phyloP scores from a whole-genome alignment of 441 rosid species.

The Gossypium laxum region DNA sequence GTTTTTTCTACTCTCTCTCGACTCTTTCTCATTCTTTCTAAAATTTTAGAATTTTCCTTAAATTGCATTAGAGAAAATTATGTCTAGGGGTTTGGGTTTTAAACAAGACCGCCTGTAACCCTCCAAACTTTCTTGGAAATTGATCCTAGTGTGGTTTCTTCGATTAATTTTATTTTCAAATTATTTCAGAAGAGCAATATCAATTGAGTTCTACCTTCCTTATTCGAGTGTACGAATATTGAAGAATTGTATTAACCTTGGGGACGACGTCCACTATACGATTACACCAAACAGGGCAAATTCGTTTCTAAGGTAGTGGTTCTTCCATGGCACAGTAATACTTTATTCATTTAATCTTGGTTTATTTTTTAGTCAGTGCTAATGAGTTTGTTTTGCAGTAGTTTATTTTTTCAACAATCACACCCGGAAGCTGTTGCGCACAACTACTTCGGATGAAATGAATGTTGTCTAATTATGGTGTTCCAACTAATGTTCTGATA shows the following conservation, averaged over 20 bases:
- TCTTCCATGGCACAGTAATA: not conserved
- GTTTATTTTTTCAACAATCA: no score
- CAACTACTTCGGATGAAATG: no score
- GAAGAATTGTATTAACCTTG: not conserved
- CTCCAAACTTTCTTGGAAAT: not conserved
- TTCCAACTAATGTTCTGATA: no score
- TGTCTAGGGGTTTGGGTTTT: not conserved
- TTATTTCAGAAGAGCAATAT: no score
- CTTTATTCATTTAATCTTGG: not conserved
- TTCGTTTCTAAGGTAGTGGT: not conserved
- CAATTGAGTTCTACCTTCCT: not conserved
- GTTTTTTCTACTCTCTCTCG: not conserved
- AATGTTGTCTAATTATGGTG: no score
- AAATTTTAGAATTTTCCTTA: not conserved
- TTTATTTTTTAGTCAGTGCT: no score
- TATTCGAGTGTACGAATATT: no score
- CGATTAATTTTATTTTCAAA: not conserved
- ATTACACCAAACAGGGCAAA: not conserved
- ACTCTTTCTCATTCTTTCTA: no score
- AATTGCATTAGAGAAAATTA: not conserved
- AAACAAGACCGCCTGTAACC: not conserved
- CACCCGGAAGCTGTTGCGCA: no score
- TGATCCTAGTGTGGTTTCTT: not conserved
- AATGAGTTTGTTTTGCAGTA: not conserved
- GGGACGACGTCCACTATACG: not conserved